Evolutionary conservation across 1,284 basidiomycete species (phyloP).

Genomic region (Heimioporus punctisporus): DNA sequence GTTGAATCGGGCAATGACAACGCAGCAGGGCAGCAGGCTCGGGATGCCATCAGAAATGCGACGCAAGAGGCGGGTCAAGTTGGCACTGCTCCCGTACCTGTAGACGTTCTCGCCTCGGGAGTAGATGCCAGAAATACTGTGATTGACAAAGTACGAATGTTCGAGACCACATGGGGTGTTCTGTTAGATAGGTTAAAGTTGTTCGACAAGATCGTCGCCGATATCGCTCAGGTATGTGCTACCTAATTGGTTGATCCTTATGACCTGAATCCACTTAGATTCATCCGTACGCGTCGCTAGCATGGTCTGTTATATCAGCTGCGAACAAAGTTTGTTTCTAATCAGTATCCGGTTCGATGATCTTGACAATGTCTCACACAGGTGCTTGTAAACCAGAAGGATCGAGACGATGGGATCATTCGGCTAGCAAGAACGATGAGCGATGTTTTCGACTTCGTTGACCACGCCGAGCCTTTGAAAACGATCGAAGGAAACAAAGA

Average conservation of each 20-base stretch:
- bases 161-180: neutral
- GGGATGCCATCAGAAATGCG: too few relatives aligned
- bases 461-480: neutral
- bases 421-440: neutral
- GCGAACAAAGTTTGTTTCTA: too few relatives aligned
- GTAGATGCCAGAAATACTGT: neutral
- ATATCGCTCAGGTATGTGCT: neutral
- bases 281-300: too few relatives aligned
- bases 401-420: neutral
- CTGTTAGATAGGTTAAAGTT: neutral
- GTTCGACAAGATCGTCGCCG: neutral
- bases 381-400: neutral
- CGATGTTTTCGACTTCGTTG: neutral
- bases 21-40: too few relatives aligned
- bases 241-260: neutral
- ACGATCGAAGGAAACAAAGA: neutral
- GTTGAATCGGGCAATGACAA: too few relatives aligned
- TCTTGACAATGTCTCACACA: neutral
- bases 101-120: neutral
- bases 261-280: too few relatives aligned
- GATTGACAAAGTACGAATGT: neutral
- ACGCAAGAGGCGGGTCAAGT: too few relatives aligned
- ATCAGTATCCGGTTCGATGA: too few relatives aligned
- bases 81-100: too few relatives aligned
- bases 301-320: too few relatives aligned